Evolutionary conservation across 495 filamentous ascomycete species (phyloP), one percentile per base, ranked within the genome.

Genomic region (Penicillium canariense): DNA sequence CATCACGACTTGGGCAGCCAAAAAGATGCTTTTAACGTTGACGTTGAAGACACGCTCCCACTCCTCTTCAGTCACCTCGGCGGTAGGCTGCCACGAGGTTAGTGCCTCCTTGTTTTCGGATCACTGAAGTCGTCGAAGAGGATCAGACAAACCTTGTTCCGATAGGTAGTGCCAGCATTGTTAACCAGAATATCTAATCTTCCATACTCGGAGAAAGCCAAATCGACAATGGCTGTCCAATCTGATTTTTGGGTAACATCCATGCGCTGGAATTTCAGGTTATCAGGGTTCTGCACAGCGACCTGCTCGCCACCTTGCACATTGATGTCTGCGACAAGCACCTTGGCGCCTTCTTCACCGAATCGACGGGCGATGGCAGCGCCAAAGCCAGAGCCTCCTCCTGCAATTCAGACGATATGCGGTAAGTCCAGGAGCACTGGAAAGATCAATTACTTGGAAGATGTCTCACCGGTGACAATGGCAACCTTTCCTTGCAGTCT

Each of bases 401-500:
- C 69, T 81, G 45, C 22, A 28, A 25, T 4, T 26, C 15, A 9
- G 12, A 25, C 22, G 22, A 38, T 23, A 20, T n/a, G 7, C 23
- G 31, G 18, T 15, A 43, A 50, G 34, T 22, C 12, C 14, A 15
- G 48, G 18, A 10, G 3, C 23, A 18, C 26, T 46, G 5, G 3
- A 4, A 14, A 30, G 2, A 14, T 30, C 43, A 46, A 46, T 46
- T 5, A 20, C n/a, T 23, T 23, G 10, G 11, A 22, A n/a, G 22
- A 11, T 26, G 4, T 2, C 55, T 40, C 57, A 67, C 93, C 93
- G 17, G 94, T 98, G 63, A 98, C 82, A 58, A 98, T 85, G 68
- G 89, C 89, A 72, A 96, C 96, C 75, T 97, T 98, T 71, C 89
- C 91, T 44, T 84, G 77, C 18, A 98, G 79, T 56, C 72, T 61